A percentile compares a stretch with the other conserved stretches of the same genome.
phyloP scores from a whole-genome alignment of 2,329 filamentous ascomycete genomes.

The Bipolaris zeicola region DNA sequence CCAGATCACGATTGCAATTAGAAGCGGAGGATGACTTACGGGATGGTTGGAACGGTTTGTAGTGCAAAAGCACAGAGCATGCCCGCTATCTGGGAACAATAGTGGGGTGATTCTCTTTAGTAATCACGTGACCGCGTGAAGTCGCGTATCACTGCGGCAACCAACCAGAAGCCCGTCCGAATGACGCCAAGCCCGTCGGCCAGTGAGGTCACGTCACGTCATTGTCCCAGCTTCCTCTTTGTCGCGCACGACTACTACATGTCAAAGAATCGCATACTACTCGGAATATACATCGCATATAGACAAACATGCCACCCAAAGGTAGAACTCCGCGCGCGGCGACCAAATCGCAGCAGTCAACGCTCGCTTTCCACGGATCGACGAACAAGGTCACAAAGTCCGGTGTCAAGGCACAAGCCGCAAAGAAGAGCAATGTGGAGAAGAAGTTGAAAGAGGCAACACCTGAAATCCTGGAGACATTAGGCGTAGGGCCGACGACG shows the following conservation, averaged over 20 bases:
- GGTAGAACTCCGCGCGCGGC: constrained; percentile 49
- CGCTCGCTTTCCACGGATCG: constrained; percentile 66
- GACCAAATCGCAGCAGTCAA: constrained; percentile 62
- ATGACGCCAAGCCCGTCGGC: constrained; percentile 27
- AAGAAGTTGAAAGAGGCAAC: constrained; percentile 37
- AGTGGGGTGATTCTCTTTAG: constrained; percentile 7
- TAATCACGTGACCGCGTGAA: constrained; percentile 36
- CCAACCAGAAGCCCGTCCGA: constrained; percentile 19
- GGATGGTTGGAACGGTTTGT: background rate
- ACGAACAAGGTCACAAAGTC: constrained; percentile 65
- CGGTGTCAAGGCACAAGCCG: constrained; percentile 41
- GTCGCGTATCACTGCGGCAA: constrained; percentile 34
- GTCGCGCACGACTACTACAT: constrained; percentile 12
- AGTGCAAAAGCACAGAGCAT: constrained; percentile 1
- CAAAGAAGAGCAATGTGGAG: constrained; percentile 50
- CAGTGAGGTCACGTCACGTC: constrained; percentile 41
- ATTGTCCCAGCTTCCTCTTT: constrained; percentile 18
- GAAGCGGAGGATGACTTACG: constrained; percentile 2
- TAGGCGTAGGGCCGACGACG: constrained; percentile 43
- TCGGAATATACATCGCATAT: constrained; percentile 4
- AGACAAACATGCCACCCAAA: constrained; percentile 52
- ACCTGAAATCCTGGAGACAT: constrained; percentile 27
- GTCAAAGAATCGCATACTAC: background rate
- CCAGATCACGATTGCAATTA: background rate
- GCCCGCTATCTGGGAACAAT: constrained; percentile 5